Percentiles rank a stretch among this genome's conserved stretches.
Evolutionary conservation across 73 alveolate genomes (phyloP).

Genomic region (Paramecium bursaria): DNA sequence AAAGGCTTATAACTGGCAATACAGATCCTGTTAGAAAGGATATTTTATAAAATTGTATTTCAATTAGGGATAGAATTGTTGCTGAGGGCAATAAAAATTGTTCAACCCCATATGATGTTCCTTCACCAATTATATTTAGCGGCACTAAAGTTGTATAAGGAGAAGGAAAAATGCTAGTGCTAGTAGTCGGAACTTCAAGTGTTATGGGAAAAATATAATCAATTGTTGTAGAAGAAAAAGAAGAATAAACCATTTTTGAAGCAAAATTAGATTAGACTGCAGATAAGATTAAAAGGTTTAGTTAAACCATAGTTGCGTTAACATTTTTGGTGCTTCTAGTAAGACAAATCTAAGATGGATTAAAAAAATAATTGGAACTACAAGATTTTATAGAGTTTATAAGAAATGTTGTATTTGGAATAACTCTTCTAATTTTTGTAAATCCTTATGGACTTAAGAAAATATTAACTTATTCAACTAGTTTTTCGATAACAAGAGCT

Average conservation of each 20-base stretch:
- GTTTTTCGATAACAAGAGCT: slow-evolving; percentile 82
- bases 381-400: slow-evolving; percentile 70
- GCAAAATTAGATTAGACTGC: slow-evolving; percentile 94
- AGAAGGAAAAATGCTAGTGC: slow-evolving; percentile 80
- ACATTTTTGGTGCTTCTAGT: slow-evolving; percentile 81
- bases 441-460: slow-evolving; percentile 84
- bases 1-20: slow-evolving; percentile 89
- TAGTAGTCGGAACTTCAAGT: slow-evolving; percentile 77
- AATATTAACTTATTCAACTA: slow-evolving; percentile 78
- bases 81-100: slow-evolving; percentile 14
- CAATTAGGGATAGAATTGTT: slow-evolving; percentile 55
- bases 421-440: slow-evolving; percentile 81
- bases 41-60: slow-evolving; percentile 62
- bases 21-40: slow-evolving; percentile 77
- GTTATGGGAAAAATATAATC: slow-evolving; percentile 74
- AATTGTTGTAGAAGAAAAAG: slow-evolving; percentile 26
- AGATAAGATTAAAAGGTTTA: slow-evolving; percentile 89
- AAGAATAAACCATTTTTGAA: slow-evolving; percentile 71
- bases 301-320: slow-evolving; percentile 85
- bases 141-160: slow-evolving; percentile 82
- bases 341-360: slow-evolving; percentile 69
- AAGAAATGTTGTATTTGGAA: slow-evolving; percentile 70
- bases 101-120: slow-evolving; percentile 72
- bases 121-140: slow-evolving; percentile 82
- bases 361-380: slow-evolving; percentile 35